phyloP scores from a whole-genome alignment of 1,284 basidiomycete genomes.

The Ustilago nuda region DNA sequence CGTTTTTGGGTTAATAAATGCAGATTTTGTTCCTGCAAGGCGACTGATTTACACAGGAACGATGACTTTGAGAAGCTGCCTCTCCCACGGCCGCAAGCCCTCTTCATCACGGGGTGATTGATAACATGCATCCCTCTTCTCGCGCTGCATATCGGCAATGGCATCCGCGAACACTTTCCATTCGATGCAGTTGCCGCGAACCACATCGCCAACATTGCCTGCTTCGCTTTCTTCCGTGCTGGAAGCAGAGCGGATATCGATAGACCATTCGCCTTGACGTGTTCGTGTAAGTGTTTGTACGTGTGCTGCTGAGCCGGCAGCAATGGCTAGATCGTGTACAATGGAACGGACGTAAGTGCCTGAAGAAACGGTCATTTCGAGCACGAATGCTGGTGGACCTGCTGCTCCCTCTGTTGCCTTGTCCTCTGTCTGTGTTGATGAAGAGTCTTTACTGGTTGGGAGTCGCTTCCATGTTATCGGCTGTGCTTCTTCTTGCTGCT shows the following conservation, averaged over 20 bases:
- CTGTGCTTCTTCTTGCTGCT: constrained; percentile 9
- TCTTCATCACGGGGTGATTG: constrained; percentile 36
- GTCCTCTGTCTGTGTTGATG: constrained; percentile 13
- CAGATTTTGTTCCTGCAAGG: background rate
- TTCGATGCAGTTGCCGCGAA: constrained; percentile 61
- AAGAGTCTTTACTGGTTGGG: constrained; percentile 11
- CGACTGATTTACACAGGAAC: constrained; percentile 23
- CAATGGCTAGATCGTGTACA: constrained; percentile 65
- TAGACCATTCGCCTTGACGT: constrained; percentile 63
- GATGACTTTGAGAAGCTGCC: constrained; percentile 47
- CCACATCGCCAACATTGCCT: constrained; percentile 3
- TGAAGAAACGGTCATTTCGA: constrained; percentile 67
- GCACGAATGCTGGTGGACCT: constrained; percentile 55
- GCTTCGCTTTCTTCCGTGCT: background rate
- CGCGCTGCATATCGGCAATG: constrained; percentile 54
- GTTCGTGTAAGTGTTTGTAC: constrained; percentile 64
- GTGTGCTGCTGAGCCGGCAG: constrained; percentile 63
- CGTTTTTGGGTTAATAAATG: background rate
- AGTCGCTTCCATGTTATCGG: constrained; percentile 15
- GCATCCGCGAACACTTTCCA: constrained; percentile 64
- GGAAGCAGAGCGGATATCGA: constrained; percentile 23
- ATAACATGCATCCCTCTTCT: constrained; percentile 28
- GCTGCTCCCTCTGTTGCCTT: constrained; percentile 5
- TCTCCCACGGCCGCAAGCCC: constrained; percentile 58
- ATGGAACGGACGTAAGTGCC: constrained; percentile 68